Base-by-base conservation (phyloP, 2,329 filamentous ascomycete genomes). In the Cladosporium oxysporum region DNA sequence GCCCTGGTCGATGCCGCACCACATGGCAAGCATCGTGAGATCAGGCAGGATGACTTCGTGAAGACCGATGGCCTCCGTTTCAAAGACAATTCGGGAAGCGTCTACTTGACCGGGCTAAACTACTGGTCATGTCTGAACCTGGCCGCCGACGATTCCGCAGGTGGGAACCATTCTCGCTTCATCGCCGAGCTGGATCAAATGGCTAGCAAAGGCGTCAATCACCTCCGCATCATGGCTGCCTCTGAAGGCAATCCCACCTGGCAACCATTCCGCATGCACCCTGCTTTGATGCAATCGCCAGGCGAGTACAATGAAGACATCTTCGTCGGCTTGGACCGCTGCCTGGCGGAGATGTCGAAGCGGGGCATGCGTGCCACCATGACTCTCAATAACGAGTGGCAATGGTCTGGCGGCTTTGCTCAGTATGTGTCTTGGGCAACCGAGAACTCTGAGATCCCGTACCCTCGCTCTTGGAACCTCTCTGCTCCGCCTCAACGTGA, bases 121-220 rank as follows among this genome's bases (percentile, higher is more conserved):
- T 79, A 79, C 69, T 79, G 78, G 78, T 75, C 77, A 33, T 79
- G 78, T 63, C 75, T 79, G 73, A 79, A 79, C 61, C 66, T 79
- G 18, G 78, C 78, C 4, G 76, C 78, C 35, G 71, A 75, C 31
- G 71, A 70, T 2, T 73, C 75, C 2, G 70, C 71, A 26, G 78
- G 78, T 18, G 78, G 78, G 7, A 78, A 79, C 53, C 73, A 76
- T 64, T 72, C 76, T 8, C 77, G 77, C 26, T 73, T 79, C 6
- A 70, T 75, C 60, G 76, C 72, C 7, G 78, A 79, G 63, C 73
- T 79, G 26, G 77, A 79, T 57, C 77, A 79, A 62, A 79, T 79
- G 77, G 74, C 76, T 29, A 74, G 74, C 6, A 75, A 77, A 58
- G 78, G 78, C 3, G 73, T 79, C 14, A 79, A 79, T 37, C 77